phyloP scores from a whole-genome alignment of 768 basidiomycete genomes.

The Candolleomyces efflorescens region DNA sequence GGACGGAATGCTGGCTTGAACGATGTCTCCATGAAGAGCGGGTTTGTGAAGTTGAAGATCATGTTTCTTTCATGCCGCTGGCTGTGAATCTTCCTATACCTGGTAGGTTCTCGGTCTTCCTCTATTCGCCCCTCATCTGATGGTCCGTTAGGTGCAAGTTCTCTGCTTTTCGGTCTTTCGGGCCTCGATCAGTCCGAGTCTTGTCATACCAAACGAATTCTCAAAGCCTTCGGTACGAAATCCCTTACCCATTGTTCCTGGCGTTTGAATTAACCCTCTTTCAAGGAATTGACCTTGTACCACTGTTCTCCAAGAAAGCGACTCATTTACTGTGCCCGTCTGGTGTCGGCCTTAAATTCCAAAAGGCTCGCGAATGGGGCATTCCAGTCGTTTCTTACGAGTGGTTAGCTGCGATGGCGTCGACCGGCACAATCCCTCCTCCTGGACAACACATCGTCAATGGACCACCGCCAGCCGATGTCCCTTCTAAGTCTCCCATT shows the following conservation, averaged over 20 bases:
- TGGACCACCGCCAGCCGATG: slow-evolving; percentile 5
- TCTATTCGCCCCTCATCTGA: not conserved
- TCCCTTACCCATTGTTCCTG: not conserved
- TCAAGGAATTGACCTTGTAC: slow-evolving; percentile 52
- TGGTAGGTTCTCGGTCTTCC: slow-evolving; percentile 33
- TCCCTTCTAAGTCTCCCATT: slow-evolving; percentile 7
- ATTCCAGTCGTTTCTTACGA: slow-evolving; percentile 64
- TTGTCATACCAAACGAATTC: slow-evolving; percentile 60
- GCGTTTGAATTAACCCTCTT: not conserved
- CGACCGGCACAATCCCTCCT: slow-evolving; percentile 43
- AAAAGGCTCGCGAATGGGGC: slow-evolving; percentile 77
- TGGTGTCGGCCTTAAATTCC: slow-evolving; percentile 66
- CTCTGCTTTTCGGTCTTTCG: slow-evolving; percentile 62
- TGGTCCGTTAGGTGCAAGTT: slow-evolving; percentile 44
- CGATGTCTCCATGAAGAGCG: slow-evolving; percentile 73
- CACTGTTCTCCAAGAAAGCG: slow-evolving; percentile 58
- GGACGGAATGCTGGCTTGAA: slow-evolving; percentile 95
- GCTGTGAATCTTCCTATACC: slow-evolving; percentile 51
- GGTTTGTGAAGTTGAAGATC: slow-evolving; percentile 63
- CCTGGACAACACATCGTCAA: slow-evolving; percentile 28
- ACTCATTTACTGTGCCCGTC: slow-evolving; percentile 83
- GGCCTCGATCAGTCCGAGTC: slow-evolving; percentile 70
- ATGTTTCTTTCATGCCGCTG: slow-evolving; percentile 70
- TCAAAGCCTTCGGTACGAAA: slow-evolving; percentile 60
- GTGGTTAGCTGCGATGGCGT: slow-evolving; percentile 66